phyloP scores from a whole-genome alignment of 345 rosid species.

The Clausena lansium region DNA sequence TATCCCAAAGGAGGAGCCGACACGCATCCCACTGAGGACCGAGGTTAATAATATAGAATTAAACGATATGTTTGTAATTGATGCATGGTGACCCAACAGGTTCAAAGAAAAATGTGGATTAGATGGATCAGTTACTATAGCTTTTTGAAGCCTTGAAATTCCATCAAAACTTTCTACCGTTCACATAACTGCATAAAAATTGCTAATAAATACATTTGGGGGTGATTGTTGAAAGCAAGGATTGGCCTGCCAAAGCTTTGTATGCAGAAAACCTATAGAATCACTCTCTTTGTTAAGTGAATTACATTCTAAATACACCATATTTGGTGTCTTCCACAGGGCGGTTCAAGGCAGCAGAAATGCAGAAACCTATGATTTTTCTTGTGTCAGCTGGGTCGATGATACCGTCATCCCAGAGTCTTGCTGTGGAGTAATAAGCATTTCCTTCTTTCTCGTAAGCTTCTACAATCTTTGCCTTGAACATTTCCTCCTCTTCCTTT shows the following conservation, averaged over 20 bases:
- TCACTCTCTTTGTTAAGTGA: background rate
- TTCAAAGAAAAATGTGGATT: background rate
- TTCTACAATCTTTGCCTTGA: constrained; percentile 72
- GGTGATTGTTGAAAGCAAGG: background rate
- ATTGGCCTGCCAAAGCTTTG: background rate
- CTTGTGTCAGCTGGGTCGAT: constrained; percentile 92
- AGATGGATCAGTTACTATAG: background rate
- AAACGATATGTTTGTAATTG: background rate
- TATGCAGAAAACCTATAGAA: background rate
- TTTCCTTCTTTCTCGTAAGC: constrained; percentile 81
- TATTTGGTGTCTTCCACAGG: constrained; percentile 61
- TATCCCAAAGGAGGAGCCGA: too few relatives aligned
- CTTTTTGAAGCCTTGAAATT: background rate
- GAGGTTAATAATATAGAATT: too few relatives aligned
- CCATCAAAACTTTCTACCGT: background rate
- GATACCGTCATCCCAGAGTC: constrained; percentile 97
- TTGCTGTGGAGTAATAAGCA: constrained; percentile 79
- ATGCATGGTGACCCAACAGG: background rate
- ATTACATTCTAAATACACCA: constrained; percentile 92
- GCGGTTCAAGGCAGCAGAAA: constrained; percentile 66
- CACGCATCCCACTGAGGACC: too few relatives aligned
- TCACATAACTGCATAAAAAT: background rate
- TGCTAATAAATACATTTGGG: background rate
- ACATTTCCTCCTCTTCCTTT: constrained; percentile 62
- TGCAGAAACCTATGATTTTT: constrained; percentile 62